A percentile compares a stretch with the other conserved stretches of the same genome.
Conservation (phyloP, 768 basidiomycete genomes). For the Naematelia encephala region DNA sequence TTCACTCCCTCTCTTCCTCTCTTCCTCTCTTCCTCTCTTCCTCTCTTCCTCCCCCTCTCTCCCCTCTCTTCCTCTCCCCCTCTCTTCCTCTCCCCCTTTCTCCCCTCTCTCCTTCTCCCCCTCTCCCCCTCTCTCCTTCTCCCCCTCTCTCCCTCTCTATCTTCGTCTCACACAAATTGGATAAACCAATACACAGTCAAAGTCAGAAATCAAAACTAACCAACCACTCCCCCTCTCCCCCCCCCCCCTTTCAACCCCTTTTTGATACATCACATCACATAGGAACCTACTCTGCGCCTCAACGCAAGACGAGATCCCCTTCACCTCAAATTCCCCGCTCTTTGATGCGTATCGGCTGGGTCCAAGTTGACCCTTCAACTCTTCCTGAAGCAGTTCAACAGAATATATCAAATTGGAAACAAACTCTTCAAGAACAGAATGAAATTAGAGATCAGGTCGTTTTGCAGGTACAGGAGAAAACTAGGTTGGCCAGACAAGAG, state of each 20-base stretch:
- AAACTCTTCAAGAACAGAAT: not conserved
- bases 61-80: no score
- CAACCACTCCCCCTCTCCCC: no score
- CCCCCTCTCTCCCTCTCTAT: not conserved
- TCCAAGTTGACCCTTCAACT: conserved; percentile 1
- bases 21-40: no score
- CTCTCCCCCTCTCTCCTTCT: no score
- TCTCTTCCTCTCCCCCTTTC: no score
- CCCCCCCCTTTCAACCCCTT: not conserved
- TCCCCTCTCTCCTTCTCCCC: no score
- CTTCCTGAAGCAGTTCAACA: conserved; percentile 4
- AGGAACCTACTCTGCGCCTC: not conserved
- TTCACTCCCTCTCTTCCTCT: no score
- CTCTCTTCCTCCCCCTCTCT: no score
- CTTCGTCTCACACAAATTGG: no score
- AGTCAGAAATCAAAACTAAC: no score
- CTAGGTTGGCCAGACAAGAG: not conserved
- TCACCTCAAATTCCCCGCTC: not conserved
- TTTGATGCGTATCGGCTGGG: conserved; percentile 6
- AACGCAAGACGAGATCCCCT: not conserved
- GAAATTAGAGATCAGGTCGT: not conserved
- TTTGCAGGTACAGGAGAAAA: not conserved
- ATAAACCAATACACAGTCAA: no score
- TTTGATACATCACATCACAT: not conserved
- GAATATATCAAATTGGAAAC: not conserved